phyloP scores from a whole-genome alignment of 2,329 filamentous ascomycete genomes.

The Phoma herbarum region DNA sequence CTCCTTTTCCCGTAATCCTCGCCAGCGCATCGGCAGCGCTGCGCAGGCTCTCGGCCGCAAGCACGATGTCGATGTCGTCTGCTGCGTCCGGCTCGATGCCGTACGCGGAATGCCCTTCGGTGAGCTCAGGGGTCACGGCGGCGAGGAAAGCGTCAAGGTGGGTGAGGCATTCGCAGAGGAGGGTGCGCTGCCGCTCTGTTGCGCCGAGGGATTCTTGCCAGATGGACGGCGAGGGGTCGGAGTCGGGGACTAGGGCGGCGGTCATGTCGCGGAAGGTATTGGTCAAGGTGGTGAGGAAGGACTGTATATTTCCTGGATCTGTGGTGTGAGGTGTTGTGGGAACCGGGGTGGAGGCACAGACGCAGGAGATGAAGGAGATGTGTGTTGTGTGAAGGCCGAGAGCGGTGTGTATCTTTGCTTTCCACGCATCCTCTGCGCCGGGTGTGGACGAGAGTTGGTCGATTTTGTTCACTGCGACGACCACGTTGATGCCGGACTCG shows the following conservation, averaged over 20 bases:
- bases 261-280: slow-evolving; percentile 76
- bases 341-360: slow-evolving; percentile 55
- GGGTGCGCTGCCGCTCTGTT: slow-evolving; percentile 85
- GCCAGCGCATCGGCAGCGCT: slow-evolving; percentile 59
- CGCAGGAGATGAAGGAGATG: slow-evolving; percentile 77
- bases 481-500: slow-evolving; percentile 60
- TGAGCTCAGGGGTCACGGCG: slow-evolving; percentile 56
- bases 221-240: slow-evolving; percentile 66
- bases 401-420: slow-evolving; percentile 28
- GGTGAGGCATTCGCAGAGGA: slow-evolving; percentile 75
- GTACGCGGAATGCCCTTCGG: slow-evolving; percentile 16
- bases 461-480: slow-evolving; percentile 69
- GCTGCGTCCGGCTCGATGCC: slow-evolving; percentile 3
- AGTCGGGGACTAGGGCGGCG: slow-evolving; percentile 55
- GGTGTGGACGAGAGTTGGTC: slow-evolving; percentile 59
- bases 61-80: slow-evolving; percentile 74
- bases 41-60: slow-evolving; percentile 88
- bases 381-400: slow-evolving; percentile 49
- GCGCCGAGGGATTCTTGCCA: slow-evolving; percentile 88
- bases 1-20: slow-evolving; percentile 85
- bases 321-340: not conserved
- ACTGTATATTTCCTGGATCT: slow-evolving; percentile 72
- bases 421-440: slow-evolving; percentile 28
- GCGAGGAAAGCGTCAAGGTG: slow-evolving; percentile 78
- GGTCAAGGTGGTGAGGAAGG: slow-evolving; percentile 73